phyloP scores from a whole-genome alignment of 805 yeast species.

The Soucietia sequanensis region DNA sequence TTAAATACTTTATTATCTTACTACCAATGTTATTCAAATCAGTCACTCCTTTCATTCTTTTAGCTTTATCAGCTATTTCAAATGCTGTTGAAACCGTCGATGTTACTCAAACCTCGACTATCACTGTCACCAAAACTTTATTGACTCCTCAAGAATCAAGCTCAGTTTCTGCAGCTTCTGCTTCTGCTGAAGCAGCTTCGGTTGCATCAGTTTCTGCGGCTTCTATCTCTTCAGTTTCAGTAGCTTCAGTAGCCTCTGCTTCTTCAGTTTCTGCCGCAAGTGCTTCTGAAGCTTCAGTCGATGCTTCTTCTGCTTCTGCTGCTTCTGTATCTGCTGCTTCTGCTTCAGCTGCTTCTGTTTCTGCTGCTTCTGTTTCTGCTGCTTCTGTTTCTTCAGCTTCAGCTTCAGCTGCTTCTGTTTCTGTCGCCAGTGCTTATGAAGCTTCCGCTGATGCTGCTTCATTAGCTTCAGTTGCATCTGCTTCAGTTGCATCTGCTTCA shows the following conservation, averaged over 20 bases:
- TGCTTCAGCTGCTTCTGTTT: conserved; percentile 12
- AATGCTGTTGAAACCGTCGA: conserved; percentile 21
- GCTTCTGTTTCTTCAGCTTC: conserved; percentile 11
- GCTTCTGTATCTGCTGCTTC: conserved; percentile 11
- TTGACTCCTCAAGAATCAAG: conserved; percentile 47
- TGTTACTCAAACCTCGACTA: conserved; percentile 42
- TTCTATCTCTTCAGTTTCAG: conserved; percentile 15
- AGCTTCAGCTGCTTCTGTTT: conserved; percentile 5
- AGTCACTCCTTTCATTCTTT: conserved; percentile 8
- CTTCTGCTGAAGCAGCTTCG: conserved; percentile 15
- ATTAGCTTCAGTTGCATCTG: conserved; percentile 6
- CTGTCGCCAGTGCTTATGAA: conserved; percentile 7
- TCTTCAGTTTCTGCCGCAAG: conserved; percentile 22
- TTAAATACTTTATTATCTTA: neutral
- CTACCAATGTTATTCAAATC: conserved; percentile 8
- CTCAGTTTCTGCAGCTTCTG: conserved; percentile 18
- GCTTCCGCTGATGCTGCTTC: conserved; percentile 10
- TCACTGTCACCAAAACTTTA: conserved; percentile 47
- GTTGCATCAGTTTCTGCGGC: conserved; percentile 15
- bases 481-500: conserved; percentile 6
- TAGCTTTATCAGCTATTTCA: conserved; percentile 12
- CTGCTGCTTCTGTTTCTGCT: conserved; percentile 10
- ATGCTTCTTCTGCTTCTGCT: conserved; percentile 13
- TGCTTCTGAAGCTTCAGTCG: conserved; percentile 10
- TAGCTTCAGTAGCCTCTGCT: conserved; percentile 23